Evolutionary conservation across 768 basidiomycete genomes (phyloP).

Genomic region (Pleurotus pulmonarius): DNA sequence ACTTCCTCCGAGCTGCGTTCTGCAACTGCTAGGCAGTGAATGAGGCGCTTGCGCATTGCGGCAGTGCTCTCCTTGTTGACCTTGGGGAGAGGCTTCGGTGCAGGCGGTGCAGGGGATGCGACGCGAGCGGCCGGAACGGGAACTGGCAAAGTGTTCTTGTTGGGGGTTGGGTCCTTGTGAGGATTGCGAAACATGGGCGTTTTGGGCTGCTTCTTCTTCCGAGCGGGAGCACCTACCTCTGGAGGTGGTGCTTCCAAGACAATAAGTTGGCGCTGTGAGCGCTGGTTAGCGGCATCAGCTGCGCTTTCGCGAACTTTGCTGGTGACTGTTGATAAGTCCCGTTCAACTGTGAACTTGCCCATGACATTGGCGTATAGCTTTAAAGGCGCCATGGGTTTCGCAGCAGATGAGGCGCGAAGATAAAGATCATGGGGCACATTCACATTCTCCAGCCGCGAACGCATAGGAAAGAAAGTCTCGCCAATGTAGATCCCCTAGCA

Average conservation of each 20-base stretch:
- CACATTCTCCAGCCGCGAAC: constrained; percentile 44
- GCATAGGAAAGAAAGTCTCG: constrained; percentile 60
- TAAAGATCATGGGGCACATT: constrained; percentile 62
- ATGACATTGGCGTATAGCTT: constrained; percentile 72
- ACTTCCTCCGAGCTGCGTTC: constrained; percentile 50
- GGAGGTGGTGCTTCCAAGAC: constrained; percentile 42
- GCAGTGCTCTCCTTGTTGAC: constrained; percentile 15
- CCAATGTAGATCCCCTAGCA: constrained; percentile 64
- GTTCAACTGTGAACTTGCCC: constrained; percentile 69
- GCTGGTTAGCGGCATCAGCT: constrained; percentile 37
- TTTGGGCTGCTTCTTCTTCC: constrained; percentile 31
- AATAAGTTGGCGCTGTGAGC: constrained; percentile 42
- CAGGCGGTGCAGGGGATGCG: constrained; percentile 23
- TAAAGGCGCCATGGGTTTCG: constrained; percentile 60
- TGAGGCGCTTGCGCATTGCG: constrained; percentile 37
- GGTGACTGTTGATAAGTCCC: constrained; percentile 47
- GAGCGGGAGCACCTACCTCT: constrained; percentile 18
- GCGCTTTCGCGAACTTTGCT: constrained; percentile 45
- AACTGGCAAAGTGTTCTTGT: constrained; percentile 21
- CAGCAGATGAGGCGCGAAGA: constrained; percentile 54
- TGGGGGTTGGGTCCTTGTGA: constrained; percentile 23
- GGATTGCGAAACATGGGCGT: constrained; percentile 36
- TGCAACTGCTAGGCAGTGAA: constrained; percentile 48
- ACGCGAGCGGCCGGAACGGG: constrained; percentile 22
- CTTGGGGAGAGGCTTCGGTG: constrained; percentile 11